phyloP scores from a whole-genome alignment of 2,329 filamentous ascomycete genomes.

The Colletotrichum ledebouriae region DNA sequence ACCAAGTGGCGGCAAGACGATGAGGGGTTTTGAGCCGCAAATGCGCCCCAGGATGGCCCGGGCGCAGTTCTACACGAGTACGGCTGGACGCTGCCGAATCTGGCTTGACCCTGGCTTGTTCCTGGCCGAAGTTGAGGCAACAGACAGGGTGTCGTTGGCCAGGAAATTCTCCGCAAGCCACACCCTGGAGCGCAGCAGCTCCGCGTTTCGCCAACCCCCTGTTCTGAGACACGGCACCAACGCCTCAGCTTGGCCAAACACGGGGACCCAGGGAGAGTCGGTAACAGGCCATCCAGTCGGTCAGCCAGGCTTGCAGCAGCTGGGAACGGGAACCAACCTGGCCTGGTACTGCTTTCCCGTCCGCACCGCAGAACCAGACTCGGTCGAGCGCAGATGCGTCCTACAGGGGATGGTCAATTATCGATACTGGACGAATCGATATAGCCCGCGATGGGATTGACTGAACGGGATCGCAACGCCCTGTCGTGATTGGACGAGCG shows the following conservation, averaged over 20 bases:
- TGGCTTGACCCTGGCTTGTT: background rate
- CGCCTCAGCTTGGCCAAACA: slow-evolving; percentile 33
- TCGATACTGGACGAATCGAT: too few species aligned
- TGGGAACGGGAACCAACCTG: too few species aligned
- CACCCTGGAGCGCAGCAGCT: slow-evolving; percentile 14
- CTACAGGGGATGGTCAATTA: background rate
- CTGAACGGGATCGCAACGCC: background rate
- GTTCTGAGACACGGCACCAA: slow-evolving; percentile 42
- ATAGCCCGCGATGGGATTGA: background rate
- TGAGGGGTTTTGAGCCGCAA: slow-evolving; percentile 25
- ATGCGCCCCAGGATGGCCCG: slow-evolving; percentile 4
- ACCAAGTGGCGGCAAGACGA: slow-evolving; percentile 19
- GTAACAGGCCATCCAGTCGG: background rate
- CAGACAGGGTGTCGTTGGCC: background rate
- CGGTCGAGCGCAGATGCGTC: background rate
- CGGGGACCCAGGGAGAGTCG: slow-evolving; percentile 2
- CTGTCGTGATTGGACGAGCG: slow-evolving; percentile 13
- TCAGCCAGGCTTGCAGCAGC: too few species aligned
- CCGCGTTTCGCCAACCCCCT: slow-evolving; percentile 34
- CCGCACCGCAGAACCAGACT: background rate
- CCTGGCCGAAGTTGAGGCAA: slow-evolving; percentile 16
- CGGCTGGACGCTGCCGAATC: background rate
- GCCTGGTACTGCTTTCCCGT: too few species aligned
- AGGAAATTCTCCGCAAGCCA: slow-evolving; percentile 19
- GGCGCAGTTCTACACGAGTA: background rate